phyloP scores from a whole-genome alignment of 768 basidiomycete genomes.

The Lentinula boryana region DNA sequence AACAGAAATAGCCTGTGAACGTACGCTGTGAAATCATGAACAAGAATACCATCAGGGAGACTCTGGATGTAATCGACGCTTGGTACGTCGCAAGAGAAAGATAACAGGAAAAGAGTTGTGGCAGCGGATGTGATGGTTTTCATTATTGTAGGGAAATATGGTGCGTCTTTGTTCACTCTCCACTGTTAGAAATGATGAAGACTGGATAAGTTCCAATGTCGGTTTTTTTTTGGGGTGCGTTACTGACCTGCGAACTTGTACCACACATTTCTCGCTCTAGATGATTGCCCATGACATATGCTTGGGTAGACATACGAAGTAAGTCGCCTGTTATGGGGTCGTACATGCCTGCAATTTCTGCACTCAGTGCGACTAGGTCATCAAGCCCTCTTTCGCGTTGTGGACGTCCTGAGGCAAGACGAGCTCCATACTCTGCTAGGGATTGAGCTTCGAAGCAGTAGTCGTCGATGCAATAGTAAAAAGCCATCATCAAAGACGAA shows the following conservation, averaged over 20 bases:
- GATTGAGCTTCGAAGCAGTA: conserved; percentile 2
- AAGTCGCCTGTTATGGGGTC: conserved; percentile 2
- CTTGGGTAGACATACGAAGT: conserved; percentile 4
- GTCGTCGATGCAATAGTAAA: conserved; percentile 8
- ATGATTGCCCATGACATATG: conserved; percentile 10
- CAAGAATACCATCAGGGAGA: conserved; percentile 5
- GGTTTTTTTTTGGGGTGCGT: not conserved
- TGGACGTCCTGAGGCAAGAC: not conserved
- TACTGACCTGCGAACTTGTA: not conserved
- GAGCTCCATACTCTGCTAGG: conserved; percentile 4
- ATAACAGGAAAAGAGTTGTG: conserved; percentile 3
- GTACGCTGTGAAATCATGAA: conserved; percentile 8
- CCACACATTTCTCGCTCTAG: conserved; percentile 8
- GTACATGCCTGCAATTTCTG: conserved; percentile 6
- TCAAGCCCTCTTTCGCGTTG: conserved; percentile 6
- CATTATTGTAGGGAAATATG: conserved; percentile 6
- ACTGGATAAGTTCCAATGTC: not conserved
- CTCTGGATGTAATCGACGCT: conserved; percentile 1
- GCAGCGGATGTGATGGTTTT: conserved; percentile 8
- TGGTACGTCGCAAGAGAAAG: conserved; percentile 1
- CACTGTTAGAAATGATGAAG: not conserved
- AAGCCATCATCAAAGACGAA: conserved; percentile 1
- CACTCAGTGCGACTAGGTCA: not conserved
- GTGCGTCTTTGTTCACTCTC: conserved; percentile 6
- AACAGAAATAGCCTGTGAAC: not conserved